Conservation (phyloP, 2,329 filamentous ascomycete species). For the Trichoderma sp. region DNA sequence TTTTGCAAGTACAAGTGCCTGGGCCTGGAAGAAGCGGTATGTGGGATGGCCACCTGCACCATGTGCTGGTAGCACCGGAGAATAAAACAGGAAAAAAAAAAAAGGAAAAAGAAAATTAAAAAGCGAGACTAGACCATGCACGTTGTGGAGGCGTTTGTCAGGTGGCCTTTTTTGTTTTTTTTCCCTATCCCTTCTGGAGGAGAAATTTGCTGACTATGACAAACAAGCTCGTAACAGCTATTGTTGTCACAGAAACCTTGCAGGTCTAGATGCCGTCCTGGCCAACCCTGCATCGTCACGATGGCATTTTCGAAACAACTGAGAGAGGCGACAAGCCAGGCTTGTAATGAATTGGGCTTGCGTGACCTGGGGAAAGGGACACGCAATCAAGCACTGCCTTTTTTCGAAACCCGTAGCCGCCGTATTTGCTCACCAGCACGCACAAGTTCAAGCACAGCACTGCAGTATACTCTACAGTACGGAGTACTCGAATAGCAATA, state of each 20-base stretch:
- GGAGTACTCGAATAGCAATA: not conserved
- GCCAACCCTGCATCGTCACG: slow-evolving; percentile 15
- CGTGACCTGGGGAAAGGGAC: not conserved
- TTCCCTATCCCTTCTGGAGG: not conserved
- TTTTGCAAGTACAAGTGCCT: not conserved
- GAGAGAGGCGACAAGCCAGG: not conserved
- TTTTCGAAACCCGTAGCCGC: not conserved
- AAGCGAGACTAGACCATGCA: slow-evolving; percentile 6
- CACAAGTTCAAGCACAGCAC: too few species aligned
- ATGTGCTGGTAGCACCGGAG: not conserved
- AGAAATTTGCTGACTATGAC: slow-evolving; percentile 15
- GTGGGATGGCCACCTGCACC: not conserved
- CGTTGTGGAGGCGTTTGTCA: slow-evolving; percentile 19
- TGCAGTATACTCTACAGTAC: too few species aligned
- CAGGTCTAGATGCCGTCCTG: not conserved
- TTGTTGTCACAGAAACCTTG: not conserved
- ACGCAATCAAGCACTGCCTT: not conserved
- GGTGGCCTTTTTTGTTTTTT: slow-evolving; percentile 11
- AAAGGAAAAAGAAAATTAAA: not conserved
- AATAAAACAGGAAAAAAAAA: slow-evolving; percentile 4
- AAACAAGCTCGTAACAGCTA: not conserved
- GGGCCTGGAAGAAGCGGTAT: slow-evolving; percentile 14
- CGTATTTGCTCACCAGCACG: not conserved
- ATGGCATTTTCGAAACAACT: slow-evolving; percentile 9
- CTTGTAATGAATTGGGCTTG: not conserved